Evolutionary conservation across 441 rosid genomes (phyloP), one percentile per base, ranked within the genome.

Genomic region (Bruguiera hainesii): DNA sequence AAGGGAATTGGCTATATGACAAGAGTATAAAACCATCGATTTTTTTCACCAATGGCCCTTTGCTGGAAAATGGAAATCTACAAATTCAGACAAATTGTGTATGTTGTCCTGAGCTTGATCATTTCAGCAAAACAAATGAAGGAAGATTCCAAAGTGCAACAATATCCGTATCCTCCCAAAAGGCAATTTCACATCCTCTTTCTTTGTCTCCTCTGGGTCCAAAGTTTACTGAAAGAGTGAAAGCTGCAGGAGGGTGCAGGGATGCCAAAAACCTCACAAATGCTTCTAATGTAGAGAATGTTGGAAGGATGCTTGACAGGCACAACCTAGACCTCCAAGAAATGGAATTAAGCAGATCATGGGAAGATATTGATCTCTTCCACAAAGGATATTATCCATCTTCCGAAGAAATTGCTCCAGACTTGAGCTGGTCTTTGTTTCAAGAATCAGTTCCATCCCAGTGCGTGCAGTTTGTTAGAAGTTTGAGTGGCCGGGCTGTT

Each of bases 191-290:
- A 21, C 78, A 96, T 29, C 86, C 89, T 72, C 87, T 84, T 58
- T 85, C 92, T 31, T 76, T 87, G 68, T 94, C 98, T 53, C 98
- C 98, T 65, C 88, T 94, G 55, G 95, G 98, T 69, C 97, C 95
- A 28, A 93, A 76, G 75, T 79, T 80, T 68, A 78, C 82, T 46
- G 93, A 78, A 74, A 85, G 87, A 78, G 75, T 77, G 26, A 85
- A 82, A 70, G 50, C 78, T 70, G 55, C 69, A 21, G 83, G 73
- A 72, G 74, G 79, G 72, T 53, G 69, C 76, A 66, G 73, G 73
- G 74, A 74, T 72, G 63, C 73, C 67, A 70, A 76, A 68, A 79
- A 59, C 65, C 77, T 61, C 30, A 62, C 60, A 20, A 82, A 83
- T 58, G 76, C 80, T 69, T 64, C 80, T 7, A 79, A 69, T 64